Percentiles rank a stretch among this genome's conserved stretches.
phyloP scores from a whole-genome alignment of 1,284 basidiomycete genomes.

The Hemileia vastatrix region DNA sequence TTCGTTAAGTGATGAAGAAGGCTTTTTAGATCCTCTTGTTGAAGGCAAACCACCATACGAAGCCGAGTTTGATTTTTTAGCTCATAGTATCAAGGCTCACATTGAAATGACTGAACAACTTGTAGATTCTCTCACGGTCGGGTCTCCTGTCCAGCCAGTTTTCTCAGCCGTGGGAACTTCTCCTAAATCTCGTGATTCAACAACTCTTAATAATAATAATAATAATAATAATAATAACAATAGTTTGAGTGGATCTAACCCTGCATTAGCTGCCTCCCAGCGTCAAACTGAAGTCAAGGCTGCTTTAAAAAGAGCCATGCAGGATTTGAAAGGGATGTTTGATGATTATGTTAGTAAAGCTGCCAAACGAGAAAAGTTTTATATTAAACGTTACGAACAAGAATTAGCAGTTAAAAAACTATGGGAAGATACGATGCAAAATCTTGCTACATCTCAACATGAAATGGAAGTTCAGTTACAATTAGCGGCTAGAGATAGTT shows the following conservation, averaged over 20 bases:
- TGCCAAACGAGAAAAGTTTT: constrained; percentile 69
- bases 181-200: constrained; percentile 25
- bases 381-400: constrained; percentile 55
- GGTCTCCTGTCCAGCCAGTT: constrained; percentile 9
- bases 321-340: constrained; percentile 55
- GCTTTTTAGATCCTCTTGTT: constrained; percentile 26
- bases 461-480: constrained; percentile 66
- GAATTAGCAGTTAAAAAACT: constrained; percentile 58
- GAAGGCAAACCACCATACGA: constrained; percentile 50
- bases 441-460: constrained; percentile 77
- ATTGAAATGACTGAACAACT: constrained; percentile 67
- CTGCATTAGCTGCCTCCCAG: constrained; percentile 25
- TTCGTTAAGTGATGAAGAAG: constrained; percentile 10
- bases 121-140: constrained; percentile 51
- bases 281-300: constrained; percentile 51
- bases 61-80: constrained; percentile 60
- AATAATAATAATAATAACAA: constrained; percentile 14
- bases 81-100: constrained; percentile 66
- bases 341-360: constrained; percentile 64
- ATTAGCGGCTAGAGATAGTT: constrained; percentile 44
- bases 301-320: constrained; percentile 59
- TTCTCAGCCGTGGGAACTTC: no score
- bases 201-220: constrained; percentile 20
- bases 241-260: not conserved
- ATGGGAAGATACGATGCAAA: constrained; percentile 86